Evolutionary conservation across 1,139 yeast genomes (phyloP), one percentile per base, ranked within the genome.

Genomic region (Nakaseomyces nivariensis): DNA sequence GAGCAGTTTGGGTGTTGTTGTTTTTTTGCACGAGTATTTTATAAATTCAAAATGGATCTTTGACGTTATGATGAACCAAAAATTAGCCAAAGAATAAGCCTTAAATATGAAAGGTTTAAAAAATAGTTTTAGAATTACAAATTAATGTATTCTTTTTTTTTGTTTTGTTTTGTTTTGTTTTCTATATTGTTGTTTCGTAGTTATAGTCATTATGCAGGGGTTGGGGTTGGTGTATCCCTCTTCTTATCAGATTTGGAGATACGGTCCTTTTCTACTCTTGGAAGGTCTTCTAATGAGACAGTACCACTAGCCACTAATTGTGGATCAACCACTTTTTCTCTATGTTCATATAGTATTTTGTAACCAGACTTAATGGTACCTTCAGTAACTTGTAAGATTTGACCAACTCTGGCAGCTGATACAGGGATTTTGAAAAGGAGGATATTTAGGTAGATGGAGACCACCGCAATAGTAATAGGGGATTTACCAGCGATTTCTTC

Each of bases 401-500:
- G 96, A 7, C 96, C 87, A 52, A 92, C 90, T 63, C 81, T 85
- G 2, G 85, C 72, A 1, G 96, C 94, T 7, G 86, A 48, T 56
- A 68, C 67, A 52, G 81, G 83, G 4, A 77, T 82, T 37, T 87
- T 87, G 67, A 90, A 90, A 26, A 92, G 72, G 13, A 86, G 72
- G 5, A 94, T 85, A 4, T 97, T 89, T 86, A 92, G 84, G 69
- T 90, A 92, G 48, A 92, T 92, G 3, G 95, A 96, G 0, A 97
- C 95, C 6, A 97, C 97, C 0, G 98, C 97, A 62, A 92, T 88
- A 37, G 98, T 92, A 48, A 92, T 90, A 33, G 98, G 98, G 1
- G 97, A 88, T 59, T 97, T 79, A 60, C 98, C 98, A 7, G 96
- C 97, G 63, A 92, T 75, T 31, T 94, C 95, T 49, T 97, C 97